Conservation (phyloP, 176 grass and related monocot genomes). For the Zea mays region DNA sequence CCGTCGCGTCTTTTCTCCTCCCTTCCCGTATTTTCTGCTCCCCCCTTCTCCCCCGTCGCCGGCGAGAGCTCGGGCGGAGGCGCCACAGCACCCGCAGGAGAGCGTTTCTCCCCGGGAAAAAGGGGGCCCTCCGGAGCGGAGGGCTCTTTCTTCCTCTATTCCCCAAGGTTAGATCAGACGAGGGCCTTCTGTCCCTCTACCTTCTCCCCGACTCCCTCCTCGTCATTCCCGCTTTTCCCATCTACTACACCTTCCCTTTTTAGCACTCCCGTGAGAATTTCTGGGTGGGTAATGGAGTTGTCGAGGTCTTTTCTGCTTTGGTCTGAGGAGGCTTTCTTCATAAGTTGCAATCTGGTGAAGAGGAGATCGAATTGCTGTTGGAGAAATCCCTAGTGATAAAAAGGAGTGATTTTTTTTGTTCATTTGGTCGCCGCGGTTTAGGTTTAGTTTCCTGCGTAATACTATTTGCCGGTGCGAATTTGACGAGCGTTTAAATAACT, state of each 20-base stretch:
- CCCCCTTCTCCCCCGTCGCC: slow-evolving; percentile 18
- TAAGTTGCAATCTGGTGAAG: neutral
- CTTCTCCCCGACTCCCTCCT: neutral
- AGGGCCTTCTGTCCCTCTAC: neutral
- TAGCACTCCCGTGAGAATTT: neutral
- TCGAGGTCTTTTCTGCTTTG: neutral
- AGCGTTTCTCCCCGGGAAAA: neutral
- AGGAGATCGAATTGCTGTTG: neutral
- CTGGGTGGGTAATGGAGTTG: neutral
- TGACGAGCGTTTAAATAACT: neutral
- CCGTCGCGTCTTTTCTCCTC: neutral
- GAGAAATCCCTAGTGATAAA: neutral
- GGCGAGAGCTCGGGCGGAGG: slow-evolving; percentile 31
- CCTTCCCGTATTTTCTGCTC: no score
- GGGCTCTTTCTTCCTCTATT: neutral
- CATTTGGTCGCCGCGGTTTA: neutral
- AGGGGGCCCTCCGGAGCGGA: neutral
- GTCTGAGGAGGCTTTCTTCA: neutral
- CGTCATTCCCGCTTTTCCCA: no score
- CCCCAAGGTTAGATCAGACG: slow-evolving; percentile 49
- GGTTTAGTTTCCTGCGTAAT: neutral
- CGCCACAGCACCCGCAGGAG: neutral
- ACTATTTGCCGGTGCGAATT: neutral
- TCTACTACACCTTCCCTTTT: neutral
- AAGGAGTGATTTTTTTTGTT: neutral